Conservation (phyloP, 768 basidiomycete genomes). For the Tulasnella sp. region DNA sequence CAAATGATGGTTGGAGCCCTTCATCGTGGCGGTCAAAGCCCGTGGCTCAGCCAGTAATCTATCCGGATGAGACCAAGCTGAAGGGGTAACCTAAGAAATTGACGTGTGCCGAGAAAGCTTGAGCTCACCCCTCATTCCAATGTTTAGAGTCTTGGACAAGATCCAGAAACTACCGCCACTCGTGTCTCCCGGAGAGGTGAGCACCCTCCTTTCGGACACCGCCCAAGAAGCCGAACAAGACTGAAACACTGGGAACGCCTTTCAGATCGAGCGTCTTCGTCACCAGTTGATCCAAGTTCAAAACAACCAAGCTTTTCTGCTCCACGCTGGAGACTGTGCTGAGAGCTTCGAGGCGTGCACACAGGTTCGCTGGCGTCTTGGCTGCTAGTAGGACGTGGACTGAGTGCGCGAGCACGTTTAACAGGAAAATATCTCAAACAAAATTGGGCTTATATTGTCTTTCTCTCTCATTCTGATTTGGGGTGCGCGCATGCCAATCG, state of each 20-base stretch:
- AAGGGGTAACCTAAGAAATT: neutral
- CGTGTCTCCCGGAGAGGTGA: constrained; percentile 89
- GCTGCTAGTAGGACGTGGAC: neutral
- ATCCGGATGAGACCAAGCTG: constrained; percentile 57
- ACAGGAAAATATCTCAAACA: constrained; percentile 83
- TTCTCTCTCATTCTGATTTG: constrained; percentile 95
- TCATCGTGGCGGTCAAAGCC: constrained; percentile 79
- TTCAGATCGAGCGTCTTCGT: constrained; percentile 79
- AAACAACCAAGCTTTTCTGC: constrained; percentile 84
- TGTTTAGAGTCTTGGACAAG: constrained; percentile 71
- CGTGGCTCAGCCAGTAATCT: constrained; percentile 72
- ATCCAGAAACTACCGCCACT: constrained; percentile 81
- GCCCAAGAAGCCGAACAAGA: no score
- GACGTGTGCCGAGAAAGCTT: neutral
- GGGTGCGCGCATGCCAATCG: constrained; percentile 92
- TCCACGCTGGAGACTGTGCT: constrained; percentile 99
- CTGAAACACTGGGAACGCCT: neutral
- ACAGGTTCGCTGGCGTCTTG: constrained; percentile 54
- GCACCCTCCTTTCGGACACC: constrained; percentile 36
- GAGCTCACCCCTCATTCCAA: constrained; percentile 3
- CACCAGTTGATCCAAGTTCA: constrained; percentile 80
- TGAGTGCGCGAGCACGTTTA: constrained; percentile 6
- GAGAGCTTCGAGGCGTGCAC: constrained; percentile 93
- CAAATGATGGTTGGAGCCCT: constrained; percentile 60
- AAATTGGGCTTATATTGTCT: constrained; percentile 88